Conservation (phyloP, 2,329 filamentous ascomycete species). For the Leptographium galeiforme region DNA sequence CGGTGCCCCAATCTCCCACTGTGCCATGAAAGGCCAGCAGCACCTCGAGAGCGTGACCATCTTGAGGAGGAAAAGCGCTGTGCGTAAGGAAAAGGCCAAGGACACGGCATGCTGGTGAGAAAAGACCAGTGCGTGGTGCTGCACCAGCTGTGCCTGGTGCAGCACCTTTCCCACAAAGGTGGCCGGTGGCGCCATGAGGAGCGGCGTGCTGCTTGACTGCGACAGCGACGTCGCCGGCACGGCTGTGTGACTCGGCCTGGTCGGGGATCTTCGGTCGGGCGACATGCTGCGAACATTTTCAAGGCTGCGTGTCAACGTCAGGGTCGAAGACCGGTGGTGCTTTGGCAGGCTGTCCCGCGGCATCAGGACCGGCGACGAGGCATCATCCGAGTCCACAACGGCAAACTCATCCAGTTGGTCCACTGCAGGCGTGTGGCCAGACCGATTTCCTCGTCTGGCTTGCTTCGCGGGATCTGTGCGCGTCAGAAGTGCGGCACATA, state of each 20-base stretch:
- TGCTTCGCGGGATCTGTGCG: conserved; percentile 16
- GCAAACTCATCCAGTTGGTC: conserved; percentile 16
- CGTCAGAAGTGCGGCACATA: background rate
- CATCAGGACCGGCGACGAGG: conserved; percentile 15
- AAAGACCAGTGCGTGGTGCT: conserved; percentile 22
- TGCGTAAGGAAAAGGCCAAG: conserved; percentile 30
- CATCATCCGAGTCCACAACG: conserved; percentile 12
- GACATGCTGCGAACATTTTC: conserved; percentile 20
- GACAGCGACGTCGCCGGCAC: background rate
- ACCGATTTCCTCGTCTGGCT: conserved; percentile 2
- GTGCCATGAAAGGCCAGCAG: conserved; percentile 61
- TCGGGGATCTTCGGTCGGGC: conserved; percentile 15
- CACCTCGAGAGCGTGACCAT: conserved; percentile 48
- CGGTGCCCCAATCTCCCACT: conserved; percentile 49
- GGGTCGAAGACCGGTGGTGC: conserved; percentile 18
- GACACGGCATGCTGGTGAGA: conserved; percentile 17
- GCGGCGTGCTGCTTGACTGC: conserved; percentile 20
- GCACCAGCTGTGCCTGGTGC: conserved; percentile 21
- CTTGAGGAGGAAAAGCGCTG: conserved; percentile 56
- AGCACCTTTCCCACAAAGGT: conserved; percentile 20
- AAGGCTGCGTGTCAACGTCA: conserved; percentile 28
- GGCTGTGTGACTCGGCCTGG: background rate
- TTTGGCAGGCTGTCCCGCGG: conserved; percentile 19
- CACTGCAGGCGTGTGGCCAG: conserved; percentile 17
- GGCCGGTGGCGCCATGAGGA: conserved; percentile 37